Base-by-base conservation (phyloP, 805 yeast species). In the Clavispora vitiphila region DNA sequence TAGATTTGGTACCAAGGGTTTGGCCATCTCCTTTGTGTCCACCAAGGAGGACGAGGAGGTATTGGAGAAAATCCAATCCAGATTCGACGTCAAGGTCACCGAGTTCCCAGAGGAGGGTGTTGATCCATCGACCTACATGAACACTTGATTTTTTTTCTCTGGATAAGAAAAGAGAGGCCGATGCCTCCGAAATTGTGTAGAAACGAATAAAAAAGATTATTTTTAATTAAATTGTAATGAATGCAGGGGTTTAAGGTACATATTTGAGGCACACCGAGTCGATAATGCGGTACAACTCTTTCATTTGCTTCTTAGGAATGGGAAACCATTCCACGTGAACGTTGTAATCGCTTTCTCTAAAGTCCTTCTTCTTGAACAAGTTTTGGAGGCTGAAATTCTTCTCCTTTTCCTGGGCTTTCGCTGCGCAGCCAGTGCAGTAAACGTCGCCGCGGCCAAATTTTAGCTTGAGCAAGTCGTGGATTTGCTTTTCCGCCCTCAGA, bases 1-100 rank as follows among this genome's bases (percentile, higher is more conserved):
- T 72, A 90, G 99, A 79, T 91, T 91, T 60, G 99, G 99, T 76
- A 91, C 99, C 64, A 91, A 91, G 75, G 99, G 99, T 74, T 81
- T 93, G 58, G 95, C 97, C 40, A 78, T 93, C 44, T 87, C 96
- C 32, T 86, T 91, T 52, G 93, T 93, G 41, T 76, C 93, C 34
- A 76, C 82, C 44, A 85, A 81, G 57, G 91, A 82, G 50, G 99
- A 93, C 62, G 89, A 88, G 68, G 87, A 83, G 70, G 86, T 90
- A 34, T 77, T 93, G 66, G 85, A 78, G 59, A 84, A 88, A 71
- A 93, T 93, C 63, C 99, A 93, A 76, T 95, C 87, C 56, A 83
- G 98, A 72, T 93, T 93, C 69, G 97, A 91, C 66, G 98, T 93
- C 55, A 87, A 90, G 72, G 82, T 91, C 61, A 76, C 89, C 47